Evolutionary conservation across 1,284 basidiomycete species (phyloP).

Genomic region (Lentinula novae-zelandiae): DNA sequence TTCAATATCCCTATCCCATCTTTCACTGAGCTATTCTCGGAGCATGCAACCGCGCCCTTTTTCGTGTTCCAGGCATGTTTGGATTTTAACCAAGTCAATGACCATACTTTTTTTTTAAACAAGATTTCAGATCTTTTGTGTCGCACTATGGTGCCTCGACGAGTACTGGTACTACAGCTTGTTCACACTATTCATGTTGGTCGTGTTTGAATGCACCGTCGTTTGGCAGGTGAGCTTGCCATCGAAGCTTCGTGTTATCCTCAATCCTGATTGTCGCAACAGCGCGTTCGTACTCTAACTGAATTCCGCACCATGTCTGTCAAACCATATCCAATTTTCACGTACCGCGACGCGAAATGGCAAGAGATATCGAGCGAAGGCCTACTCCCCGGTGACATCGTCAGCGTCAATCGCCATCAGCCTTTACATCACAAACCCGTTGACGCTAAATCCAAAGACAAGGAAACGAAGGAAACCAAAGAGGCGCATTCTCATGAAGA

Average conservation of each 20-base stretch:
- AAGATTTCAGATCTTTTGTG: constrained; percentile 95
- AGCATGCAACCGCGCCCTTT: constrained; percentile 55
- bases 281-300: constrained; percentile 86
- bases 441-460: constrained; percentile 32
- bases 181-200: constrained; percentile 95
- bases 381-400: constrained; percentile 86
- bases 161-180: constrained; percentile 98
- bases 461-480: not conserved
- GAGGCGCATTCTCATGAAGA: constrained; percentile 62
- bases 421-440: constrained; percentile 3
- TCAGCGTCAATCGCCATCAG: constrained; percentile 51
- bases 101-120: constrained; percentile 60
- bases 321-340: constrained; percentile 81
- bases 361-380: constrained; percentile 75
- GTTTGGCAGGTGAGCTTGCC: constrained; percentile 80
- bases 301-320: constrained; percentile 97
- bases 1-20: constrained; percentile 95
- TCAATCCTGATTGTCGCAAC: constrained; percentile 13
- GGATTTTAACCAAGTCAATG: not conserved
- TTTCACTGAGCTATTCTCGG: constrained; percentile 45
- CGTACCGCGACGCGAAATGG: constrained; percentile 82
- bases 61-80: constrained; percentile 72
- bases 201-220: constrained; percentile 96
- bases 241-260: not conserved
- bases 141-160: constrained; percentile 92